A percentile compares a stretch with the other conserved stretches of the same genome.
phyloP scores from a whole-genome alignment of 805 yeast genomes.

The Sugiyamaella valdiviana region DNA sequence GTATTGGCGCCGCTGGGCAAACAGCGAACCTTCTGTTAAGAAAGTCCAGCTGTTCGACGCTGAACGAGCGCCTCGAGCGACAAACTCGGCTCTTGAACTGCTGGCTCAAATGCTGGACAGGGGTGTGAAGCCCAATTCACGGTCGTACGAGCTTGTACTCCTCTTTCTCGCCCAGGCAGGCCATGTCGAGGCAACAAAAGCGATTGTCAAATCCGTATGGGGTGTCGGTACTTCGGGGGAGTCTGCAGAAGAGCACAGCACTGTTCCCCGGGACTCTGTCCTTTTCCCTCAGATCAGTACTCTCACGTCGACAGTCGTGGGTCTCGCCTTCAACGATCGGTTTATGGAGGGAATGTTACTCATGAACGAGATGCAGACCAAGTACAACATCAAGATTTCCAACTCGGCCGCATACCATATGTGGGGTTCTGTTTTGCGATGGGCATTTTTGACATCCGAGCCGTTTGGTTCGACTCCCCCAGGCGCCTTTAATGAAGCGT shows the following conservation, averaged over 20 bases:
- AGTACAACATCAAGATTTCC: conserved; percentile 18
- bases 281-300: conserved; percentile 21
- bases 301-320: conserved; percentile 23
- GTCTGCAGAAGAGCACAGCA: not conserved
- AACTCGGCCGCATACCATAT: conserved; percentile 13
- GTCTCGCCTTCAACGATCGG: conserved; percentile 23
- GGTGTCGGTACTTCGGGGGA: conserved; percentile 10
- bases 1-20: conserved; percentile 23
- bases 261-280: conserved; percentile 10
- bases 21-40: conserved; percentile 1
- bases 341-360: conserved; percentile 22
- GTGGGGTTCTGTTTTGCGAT: conserved; percentile 25
- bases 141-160: conserved; percentile 30
- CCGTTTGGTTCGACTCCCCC: conserved; percentile 6
- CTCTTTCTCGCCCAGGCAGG: conserved; percentile 28
- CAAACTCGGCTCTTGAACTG: conserved; percentile 20
- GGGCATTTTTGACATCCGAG: conserved; percentile 12
- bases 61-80: conserved; percentile 14
- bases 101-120: conserved; percentile 25
- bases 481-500: conserved; percentile 8
- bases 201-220: conserved; percentile 28
- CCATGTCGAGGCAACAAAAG: conserved; percentile 18
- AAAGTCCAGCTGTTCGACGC: conserved; percentile 1
- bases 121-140: conserved; percentile 28
- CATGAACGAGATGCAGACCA: conserved; percentile 11